phyloP scores from a whole-genome alignment of 805 yeast genomes.

The Ascoidea asiatica region DNA sequence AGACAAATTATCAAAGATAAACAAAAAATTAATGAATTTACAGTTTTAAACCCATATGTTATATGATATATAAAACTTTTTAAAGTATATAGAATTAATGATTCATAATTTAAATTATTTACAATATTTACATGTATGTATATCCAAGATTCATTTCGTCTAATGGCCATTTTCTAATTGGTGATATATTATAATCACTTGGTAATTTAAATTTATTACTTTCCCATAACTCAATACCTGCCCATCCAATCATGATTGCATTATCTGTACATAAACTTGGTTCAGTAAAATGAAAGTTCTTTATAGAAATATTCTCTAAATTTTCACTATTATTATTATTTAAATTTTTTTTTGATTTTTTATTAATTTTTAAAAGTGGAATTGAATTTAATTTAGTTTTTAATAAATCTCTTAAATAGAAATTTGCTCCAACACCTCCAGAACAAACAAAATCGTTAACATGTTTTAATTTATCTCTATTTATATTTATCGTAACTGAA shows the following conservation, averaged over 20 bases:
- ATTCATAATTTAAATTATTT: no score
- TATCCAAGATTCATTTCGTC: constrained; percentile 29
- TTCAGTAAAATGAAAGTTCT: constrained; percentile 53
- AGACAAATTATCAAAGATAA: neutral
- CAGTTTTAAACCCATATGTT: no score
- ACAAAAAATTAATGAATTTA: no score
- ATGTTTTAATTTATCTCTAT: constrained; percentile 26
- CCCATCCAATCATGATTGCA: constrained; percentile 96
- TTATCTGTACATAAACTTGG: constrained; percentile 78
- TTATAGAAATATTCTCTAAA: constrained; percentile 13
- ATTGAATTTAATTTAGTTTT: constrained; percentile 19
- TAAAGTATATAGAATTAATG: neutral
- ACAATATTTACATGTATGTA: no score
- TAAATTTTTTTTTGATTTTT: neutral
- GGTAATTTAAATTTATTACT: constrained; percentile 19
- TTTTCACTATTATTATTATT: no score
- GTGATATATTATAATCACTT: constrained; percentile 43
- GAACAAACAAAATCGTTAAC: constrained; percentile 60
- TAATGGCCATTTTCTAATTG: constrained; percentile 77
- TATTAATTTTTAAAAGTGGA: neutral
- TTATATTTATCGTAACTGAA: constrained; percentile 29
- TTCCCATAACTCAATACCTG: constrained; percentile 83
- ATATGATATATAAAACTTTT: no score
- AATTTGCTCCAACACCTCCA: constrained; percentile 90
- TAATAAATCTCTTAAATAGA: constrained; percentile 35